Evolutionary conservation across 2,329 filamentous ascomycete genomes (phyloP).

Genomic region (Pyrenochaeta sp.): DNA sequence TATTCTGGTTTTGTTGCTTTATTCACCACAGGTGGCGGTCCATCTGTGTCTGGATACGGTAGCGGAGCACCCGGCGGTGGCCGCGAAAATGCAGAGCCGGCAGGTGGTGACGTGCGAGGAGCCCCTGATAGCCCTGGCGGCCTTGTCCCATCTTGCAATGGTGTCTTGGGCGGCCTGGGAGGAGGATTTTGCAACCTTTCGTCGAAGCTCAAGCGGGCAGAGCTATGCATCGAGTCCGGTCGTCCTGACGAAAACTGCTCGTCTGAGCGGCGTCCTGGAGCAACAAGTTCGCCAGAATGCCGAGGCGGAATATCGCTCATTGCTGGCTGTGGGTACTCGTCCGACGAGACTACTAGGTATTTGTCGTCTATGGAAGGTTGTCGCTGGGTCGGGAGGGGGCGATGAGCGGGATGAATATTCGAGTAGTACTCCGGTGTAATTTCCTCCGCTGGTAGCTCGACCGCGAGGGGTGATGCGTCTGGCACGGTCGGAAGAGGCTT

Average conservation of each 20-base stretch:
- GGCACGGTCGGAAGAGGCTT: slow-evolving; percentile 47
- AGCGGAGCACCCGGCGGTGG: slow-evolving; percentile 55
- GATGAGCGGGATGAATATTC: slow-evolving; percentile 30
- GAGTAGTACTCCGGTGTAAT: slow-evolving; percentile 50
- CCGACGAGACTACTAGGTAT: slow-evolving; percentile 64
- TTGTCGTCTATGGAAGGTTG: slow-evolving; percentile 55
- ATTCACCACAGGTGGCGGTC: slow-evolving; percentile 83
- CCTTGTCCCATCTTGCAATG: slow-evolving; percentile 37
- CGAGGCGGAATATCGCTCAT: slow-evolving; percentile 38
- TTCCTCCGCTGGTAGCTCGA: slow-evolving; percentile 68
- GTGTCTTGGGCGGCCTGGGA: slow-evolving; percentile 53
- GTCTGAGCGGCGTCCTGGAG: slow-evolving; percentile 47
- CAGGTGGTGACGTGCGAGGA: slow-evolving; percentile 35
- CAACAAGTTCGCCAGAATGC: slow-evolving; percentile 72
- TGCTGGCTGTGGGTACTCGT: slow-evolving; percentile 65
- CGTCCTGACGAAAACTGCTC: slow-evolving; percentile 39
- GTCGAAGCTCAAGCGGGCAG: slow-evolving; percentile 38
- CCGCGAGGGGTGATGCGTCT: slow-evolving; percentile 57
- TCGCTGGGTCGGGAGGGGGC: slow-evolving; percentile 41
- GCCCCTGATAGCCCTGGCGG: slow-evolving; percentile 28
- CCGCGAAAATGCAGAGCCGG: slow-evolving; percentile 33
- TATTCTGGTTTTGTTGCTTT: slow-evolving; percentile 84
- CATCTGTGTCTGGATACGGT: slow-evolving; percentile 84
- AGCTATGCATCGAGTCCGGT: slow-evolving; percentile 35
- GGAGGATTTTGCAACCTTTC: slow-evolving; percentile 38